These are phyloP conservation scores for Penicillium sp. DNA, from an alignment of 2,329 filamentous ascomycete genomes.

Conservation along the genomic window DNA sequence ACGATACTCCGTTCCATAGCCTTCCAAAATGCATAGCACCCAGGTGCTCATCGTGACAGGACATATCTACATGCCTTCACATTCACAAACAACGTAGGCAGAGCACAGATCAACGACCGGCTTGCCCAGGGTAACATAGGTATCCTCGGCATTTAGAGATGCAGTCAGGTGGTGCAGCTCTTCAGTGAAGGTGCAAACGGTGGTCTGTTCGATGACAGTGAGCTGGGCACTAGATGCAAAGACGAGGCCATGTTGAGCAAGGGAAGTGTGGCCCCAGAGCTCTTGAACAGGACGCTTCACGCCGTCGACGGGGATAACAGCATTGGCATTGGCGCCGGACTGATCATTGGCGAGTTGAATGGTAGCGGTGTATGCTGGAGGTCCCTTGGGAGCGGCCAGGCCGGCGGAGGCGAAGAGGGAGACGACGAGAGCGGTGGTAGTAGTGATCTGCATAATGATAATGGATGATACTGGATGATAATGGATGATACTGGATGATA, in stretches of 20 bases:
- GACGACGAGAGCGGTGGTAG: slow-evolving; percentile 12
- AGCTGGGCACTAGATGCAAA: slow-evolving; percentile 27
- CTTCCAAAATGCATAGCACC: neutral
- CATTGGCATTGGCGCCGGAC: slow-evolving; percentile 23
- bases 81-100: slow-evolving; percentile 16
- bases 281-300: slow-evolving; percentile 15
- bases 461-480: neutral
- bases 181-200: slow-evolving; percentile 19
- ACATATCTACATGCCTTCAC: slow-evolving; percentile 9
- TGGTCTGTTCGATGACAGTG: slow-evolving; percentile 17
- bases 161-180: slow-evolving; percentile 2
- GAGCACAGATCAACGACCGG: slow-evolving; percentile 14
- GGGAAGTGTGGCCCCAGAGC: slow-evolving; percentile 24
- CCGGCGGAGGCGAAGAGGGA: slow-evolving; percentile 19
- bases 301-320: slow-evolving; percentile 20
- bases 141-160: slow-evolving; percentile 13
- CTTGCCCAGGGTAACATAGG: slow-evolving; percentile 10
- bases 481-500: too few relatives aligned
- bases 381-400: slow-evolving; percentile 10
- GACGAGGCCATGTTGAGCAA: slow-evolving; percentile 19
- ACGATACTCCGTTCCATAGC: too few relatives aligned
- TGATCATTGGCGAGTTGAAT: slow-evolving; percentile 29
- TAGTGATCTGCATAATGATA: slow-evolving; percentile 21
- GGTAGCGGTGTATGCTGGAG: slow-evolving; percentile 11
- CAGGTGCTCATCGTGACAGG: neutral